Conservation (phyloP, 257 asterid species). For the Solanum rostratum region DNA sequence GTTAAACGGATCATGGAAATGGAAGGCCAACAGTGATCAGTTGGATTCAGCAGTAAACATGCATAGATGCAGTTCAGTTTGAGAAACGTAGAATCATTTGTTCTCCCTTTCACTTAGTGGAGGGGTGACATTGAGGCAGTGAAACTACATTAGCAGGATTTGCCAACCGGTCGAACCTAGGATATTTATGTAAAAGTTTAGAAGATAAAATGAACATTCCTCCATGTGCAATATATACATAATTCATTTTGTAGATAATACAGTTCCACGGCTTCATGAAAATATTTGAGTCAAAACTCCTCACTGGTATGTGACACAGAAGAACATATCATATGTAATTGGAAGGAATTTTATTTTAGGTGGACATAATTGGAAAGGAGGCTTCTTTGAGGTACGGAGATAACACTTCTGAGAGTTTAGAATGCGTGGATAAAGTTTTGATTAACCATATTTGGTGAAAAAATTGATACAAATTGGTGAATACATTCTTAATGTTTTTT, state of each 20-base stretch:
- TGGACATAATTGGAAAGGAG: neutral
- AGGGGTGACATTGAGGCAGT: neutral
- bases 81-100: neutral
- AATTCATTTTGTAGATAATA: neutral
- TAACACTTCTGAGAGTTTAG: too few relatives aligned
- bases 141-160: neutral
- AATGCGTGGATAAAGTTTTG: too few relatives aligned
- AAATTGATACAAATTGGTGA: too few relatives aligned
- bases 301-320: neutral
- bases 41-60: neutral
- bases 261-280: neutral
- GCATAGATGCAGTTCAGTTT: neutral
- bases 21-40: neutral
- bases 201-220: neutral
- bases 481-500: too few relatives aligned
- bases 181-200: neutral
- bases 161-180: neutral
- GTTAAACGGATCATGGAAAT: slow-evolving; percentile 19
- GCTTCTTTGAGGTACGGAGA: neutral
- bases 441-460: too few relatives aligned
- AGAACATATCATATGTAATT: neutral
- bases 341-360: neutral
- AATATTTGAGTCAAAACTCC: neutral
- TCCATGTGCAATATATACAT: neutral
- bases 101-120: neutral